These are phyloP conservation scores for Candida anutae DNA, from an alignment of 1,139 yeast genomes.

Conservation along the genomic window DNA sequence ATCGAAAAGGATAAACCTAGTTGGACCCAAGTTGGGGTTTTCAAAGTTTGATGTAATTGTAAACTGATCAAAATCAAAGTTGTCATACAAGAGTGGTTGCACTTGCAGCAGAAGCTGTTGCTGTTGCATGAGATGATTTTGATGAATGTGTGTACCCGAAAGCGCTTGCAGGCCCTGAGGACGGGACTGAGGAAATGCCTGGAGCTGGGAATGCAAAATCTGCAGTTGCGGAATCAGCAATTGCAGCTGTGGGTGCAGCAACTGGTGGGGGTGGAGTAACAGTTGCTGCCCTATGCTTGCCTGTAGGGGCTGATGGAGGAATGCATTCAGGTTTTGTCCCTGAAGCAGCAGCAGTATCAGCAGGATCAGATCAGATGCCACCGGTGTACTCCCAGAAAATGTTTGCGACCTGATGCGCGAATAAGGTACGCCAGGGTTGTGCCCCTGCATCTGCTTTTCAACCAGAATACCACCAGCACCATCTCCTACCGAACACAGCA, in stretches of 20 bases:
- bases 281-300: slow-evolving; percentile 18
- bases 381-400: slow-evolving; percentile 30
- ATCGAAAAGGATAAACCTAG: slow-evolving; percentile 68
- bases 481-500: too few relatives aligned
- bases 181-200: slow-evolving; percentile 1
- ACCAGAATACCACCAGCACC: background rate
- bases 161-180: slow-evolving; percentile 8
- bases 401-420: slow-evolving; percentile 29
- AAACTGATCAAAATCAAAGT: slow-evolving; percentile 39
- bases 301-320: too few relatives aligned
- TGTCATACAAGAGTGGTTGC: slow-evolving; percentile 35
- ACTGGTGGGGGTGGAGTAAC: slow-evolving; percentile 12
- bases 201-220: background rate
- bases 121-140: slow-evolving; percentile 1
- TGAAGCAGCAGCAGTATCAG: too few relatives aligned
- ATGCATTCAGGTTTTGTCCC: too few relatives aligned
- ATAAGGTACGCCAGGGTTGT: background rate
- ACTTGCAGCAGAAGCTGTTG: background rate
- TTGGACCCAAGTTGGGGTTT: slow-evolving; percentile 65
- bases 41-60: slow-evolving; percentile 54
- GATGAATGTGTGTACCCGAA: slow-evolving; percentile 3
- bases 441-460: slow-evolving; percentile 8
- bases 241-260: slow-evolving; percentile 4
- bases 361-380: slow-evolving; percentile 10
- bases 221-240: too few relatives aligned